Conservation (phyloP, 768 basidiomycete species). For the Mycena rebaudengoi region DNA sequence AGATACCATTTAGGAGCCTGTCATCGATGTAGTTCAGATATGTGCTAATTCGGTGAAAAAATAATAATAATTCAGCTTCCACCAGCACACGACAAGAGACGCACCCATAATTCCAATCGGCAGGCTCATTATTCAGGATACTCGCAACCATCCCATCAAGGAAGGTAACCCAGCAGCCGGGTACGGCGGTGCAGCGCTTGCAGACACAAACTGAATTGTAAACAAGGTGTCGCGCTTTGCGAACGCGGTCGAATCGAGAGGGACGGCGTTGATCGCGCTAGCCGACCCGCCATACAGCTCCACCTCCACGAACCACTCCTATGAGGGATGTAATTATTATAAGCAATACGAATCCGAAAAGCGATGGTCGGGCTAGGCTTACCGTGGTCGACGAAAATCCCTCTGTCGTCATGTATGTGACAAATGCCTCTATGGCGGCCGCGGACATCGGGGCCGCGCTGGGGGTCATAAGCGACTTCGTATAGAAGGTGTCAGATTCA, state of each 20-base stretch:
- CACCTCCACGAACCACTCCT: conserved; percentile 37
- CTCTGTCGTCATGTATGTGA: conserved; percentile 46
- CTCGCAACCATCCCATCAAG: conserved; percentile 42
- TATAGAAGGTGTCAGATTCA: conserved; percentile 50
- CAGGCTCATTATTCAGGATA: conserved; percentile 36
- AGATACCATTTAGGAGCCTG: conserved; percentile 42
- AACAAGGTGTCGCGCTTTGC: conserved; percentile 41
- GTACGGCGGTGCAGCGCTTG: conserved; percentile 35
- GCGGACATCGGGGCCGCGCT: conserved; percentile 38
- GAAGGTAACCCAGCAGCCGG: conserved; percentile 44
- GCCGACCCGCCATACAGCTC: conserved; percentile 40
- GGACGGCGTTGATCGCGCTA: conserved; percentile 40
- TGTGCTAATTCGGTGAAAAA: conserved; percentile 28
- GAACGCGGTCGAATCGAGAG: conserved; percentile 42
- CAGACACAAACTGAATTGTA: conserved; percentile 44
- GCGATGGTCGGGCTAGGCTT: conserved; percentile 3
- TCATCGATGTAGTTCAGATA: conserved; percentile 54
- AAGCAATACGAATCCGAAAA: conserved; percentile 10
- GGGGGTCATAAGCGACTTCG: conserved; percentile 51
- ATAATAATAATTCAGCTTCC: conserved; percentile 1
- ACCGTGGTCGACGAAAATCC: conserved; percentile 43
- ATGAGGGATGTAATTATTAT: conserved; percentile 1
- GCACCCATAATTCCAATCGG: conserved; percentile 40
- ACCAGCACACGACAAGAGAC: conserved; percentile 1
- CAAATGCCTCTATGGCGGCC: conserved; percentile 44